phyloP scores from a whole-genome alignment of 805 yeast species.

The Saturnispora sanitii region DNA sequence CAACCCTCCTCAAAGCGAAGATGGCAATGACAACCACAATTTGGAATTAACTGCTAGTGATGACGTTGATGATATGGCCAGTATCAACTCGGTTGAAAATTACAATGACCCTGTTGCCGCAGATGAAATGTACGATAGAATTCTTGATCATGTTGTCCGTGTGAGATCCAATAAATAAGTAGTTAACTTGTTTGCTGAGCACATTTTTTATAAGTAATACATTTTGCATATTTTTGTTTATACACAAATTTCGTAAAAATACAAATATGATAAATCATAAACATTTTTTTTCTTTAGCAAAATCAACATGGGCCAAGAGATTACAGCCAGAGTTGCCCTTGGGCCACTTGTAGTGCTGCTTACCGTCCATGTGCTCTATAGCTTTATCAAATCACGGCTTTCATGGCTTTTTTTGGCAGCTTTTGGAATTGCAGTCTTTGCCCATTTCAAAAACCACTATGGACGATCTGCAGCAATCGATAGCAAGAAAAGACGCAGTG shows the following conservation, averaged over 20 bases:
- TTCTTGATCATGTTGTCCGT: constrained; percentile 56
- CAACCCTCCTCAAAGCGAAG: neutral
- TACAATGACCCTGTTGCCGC: constrained; percentile 29
- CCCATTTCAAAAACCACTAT: too few species aligned
- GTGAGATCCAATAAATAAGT: constrained; percentile 42
- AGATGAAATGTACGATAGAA: constrained; percentile 65
- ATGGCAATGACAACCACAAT: too few species aligned
- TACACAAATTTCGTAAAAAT: neutral
- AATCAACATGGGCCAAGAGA: too few species aligned
- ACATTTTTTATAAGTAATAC: neutral
- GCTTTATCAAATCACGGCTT: too few species aligned
- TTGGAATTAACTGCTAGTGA: too few species aligned
- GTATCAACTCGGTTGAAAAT: constrained; percentile 17
- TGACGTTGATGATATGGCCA: constrained; percentile 15
- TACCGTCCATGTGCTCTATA: too few species aligned
- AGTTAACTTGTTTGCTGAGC: neutral
- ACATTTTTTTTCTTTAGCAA: too few species aligned
- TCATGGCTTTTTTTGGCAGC: too few species aligned
- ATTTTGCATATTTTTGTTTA: neutral
- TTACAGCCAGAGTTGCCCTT: too few species aligned
- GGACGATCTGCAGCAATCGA: neutral
- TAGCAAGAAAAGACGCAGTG: neutral
- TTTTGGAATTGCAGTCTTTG: too few species aligned
- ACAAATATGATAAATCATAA: neutral
- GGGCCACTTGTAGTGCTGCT: too few species aligned